A percentile compares a stretch with the other conserved stretches of the same genome.
Conservation (phyloP, 495 filamentous ascomycete species). For the Sordaria brevicollis region DNA sequence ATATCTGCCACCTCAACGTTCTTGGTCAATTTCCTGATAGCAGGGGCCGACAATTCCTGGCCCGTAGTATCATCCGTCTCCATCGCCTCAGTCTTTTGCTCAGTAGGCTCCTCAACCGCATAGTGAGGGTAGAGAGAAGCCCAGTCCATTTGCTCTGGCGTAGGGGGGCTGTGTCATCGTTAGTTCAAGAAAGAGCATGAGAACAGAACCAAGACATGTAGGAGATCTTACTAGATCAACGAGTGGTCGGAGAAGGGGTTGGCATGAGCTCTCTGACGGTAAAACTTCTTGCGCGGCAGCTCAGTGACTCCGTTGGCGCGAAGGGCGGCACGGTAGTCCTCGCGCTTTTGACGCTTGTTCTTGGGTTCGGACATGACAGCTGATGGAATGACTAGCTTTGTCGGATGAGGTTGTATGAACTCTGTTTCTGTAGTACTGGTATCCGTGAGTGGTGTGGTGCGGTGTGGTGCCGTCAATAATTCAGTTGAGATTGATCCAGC, state of each 20-base stretch:
- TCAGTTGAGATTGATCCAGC: background rate
- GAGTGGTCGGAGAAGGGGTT: slow-evolving; percentile 95
- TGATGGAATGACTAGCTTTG: background rate
- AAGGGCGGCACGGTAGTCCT: slow-evolving; percentile 49
- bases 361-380: slow-evolving; percentile 40
- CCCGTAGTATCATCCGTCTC: slow-evolving; percentile 3
- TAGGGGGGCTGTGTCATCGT: slow-evolving; percentile 51
- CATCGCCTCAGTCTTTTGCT: background rate
- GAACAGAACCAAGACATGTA: background rate
- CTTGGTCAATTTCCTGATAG: slow-evolving; percentile 40
- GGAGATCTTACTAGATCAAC: slow-evolving; percentile 60
- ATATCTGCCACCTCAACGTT: slow-evolving; percentile 93
- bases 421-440: background rate
- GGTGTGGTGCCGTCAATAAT: background rate
- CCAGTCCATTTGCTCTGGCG: slow-evolving; percentile 86
- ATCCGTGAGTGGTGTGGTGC: background rate
- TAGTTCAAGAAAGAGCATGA: background rate
- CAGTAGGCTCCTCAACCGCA: slow-evolving; percentile 15
- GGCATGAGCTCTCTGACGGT: slow-evolving; percentile 90
- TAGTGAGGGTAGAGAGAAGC: slow-evolving; percentile 71
- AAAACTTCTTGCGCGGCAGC: slow-evolving; percentile 88
- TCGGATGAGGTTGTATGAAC: background rate
- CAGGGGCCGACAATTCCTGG: slow-evolving; percentile 1
- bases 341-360: slow-evolving; percentile 63
- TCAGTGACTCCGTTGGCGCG: slow-evolving; percentile 13